phyloP scores from a whole-genome alignment of 192 early-diverging fungal genomes.

The Borealophlyctis nickersoniae region DNA sequence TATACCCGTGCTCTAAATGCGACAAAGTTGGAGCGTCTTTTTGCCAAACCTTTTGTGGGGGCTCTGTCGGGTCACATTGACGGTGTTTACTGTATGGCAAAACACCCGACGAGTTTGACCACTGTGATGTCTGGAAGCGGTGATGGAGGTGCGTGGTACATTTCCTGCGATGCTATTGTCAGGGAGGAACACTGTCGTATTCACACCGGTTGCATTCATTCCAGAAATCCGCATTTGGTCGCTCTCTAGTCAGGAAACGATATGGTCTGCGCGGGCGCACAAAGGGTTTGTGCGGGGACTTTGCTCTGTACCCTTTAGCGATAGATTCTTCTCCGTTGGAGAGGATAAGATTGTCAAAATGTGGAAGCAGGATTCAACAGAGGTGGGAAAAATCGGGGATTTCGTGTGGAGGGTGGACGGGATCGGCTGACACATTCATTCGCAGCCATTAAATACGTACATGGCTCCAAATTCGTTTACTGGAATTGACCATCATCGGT shows the following conservation, averaged over 20 bases:
- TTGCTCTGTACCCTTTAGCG: conserved; percentile 61
- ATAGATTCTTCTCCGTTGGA: conserved; percentile 85
- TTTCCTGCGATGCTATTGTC: background rate
- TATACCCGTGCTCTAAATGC: conserved; percentile 94
- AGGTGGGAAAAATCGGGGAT: conserved; percentile 10
- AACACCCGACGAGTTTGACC: conserved; percentile 86
- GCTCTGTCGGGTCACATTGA: conserved; percentile 89
- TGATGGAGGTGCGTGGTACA: conserved; percentile 68
- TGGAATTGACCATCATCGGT: conserved; percentile 89
- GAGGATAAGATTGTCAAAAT: conserved; percentile 93
- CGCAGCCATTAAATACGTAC: conserved; percentile 64
- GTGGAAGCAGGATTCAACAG: conserved; percentile 67
- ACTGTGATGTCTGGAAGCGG: conserved; percentile 85
- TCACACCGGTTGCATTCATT: conserved; percentile 1
- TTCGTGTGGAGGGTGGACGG: too few relatives aligned
- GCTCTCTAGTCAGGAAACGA: conserved; percentile 68
- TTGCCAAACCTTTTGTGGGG: conserved; percentile 96
- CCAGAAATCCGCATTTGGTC: conserved; percentile 89
- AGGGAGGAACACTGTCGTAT: background rate
- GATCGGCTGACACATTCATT: background rate
- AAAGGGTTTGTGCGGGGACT: conserved; percentile 86
- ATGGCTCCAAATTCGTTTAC: conserved; percentile 75
- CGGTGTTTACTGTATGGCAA: conserved; percentile 92
- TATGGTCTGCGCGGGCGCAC: conserved; percentile 73
- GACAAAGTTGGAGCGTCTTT: conserved; percentile 89